Evolutionary conservation across 768 basidiomycete genomes (phyloP).

Genomic region (Tremella yokohamensis): DNA sequence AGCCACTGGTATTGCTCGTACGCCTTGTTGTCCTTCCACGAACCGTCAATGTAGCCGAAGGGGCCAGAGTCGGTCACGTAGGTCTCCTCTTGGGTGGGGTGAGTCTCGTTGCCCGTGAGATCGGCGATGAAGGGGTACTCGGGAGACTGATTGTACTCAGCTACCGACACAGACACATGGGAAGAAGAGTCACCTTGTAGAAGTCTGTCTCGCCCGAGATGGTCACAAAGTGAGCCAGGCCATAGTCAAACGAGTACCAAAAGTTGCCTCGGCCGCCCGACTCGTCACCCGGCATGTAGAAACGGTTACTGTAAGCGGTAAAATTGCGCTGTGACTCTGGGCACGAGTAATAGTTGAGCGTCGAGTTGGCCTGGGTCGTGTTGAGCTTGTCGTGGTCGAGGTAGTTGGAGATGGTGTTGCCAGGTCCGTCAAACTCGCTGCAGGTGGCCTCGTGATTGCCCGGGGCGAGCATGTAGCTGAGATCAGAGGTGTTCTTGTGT

Average conservation of each 20-base stretch:
- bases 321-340: conserved; percentile 21
- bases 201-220: conserved; percentile 36
- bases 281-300: conserved; percentile 31
- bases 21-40: conserved; percentile 11
- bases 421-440: conserved; percentile 19
- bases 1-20: conserved; percentile 31
- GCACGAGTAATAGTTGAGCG: conserved; percentile 16
- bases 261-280: conserved; percentile 26
- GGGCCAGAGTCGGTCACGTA: conserved; percentile 19
- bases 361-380: conserved; percentile 10
- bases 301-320: conserved; percentile 30
- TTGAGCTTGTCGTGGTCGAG: conserved; percentile 15
- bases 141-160: conserved; percentile 9
- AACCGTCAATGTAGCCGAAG: conserved; percentile 15
- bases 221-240: conserved; percentile 40
- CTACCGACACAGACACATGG: background rate
- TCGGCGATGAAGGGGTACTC: conserved; percentile 28
- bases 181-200: conserved; percentile 3
- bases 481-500: background rate
- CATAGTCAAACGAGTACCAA: conserved; percentile 43
- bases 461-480: conserved; percentile 27
- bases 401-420: conserved; percentile 13
- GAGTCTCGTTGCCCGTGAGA: conserved; percentile 25
- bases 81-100: conserved; percentile 14
- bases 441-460: conserved; percentile 45